These are phyloP conservation scores for Ambrosiella xylebori DNA, from an alignment of 2,329 filamentous ascomycete genomes.

Conservation along the genomic window DNA sequence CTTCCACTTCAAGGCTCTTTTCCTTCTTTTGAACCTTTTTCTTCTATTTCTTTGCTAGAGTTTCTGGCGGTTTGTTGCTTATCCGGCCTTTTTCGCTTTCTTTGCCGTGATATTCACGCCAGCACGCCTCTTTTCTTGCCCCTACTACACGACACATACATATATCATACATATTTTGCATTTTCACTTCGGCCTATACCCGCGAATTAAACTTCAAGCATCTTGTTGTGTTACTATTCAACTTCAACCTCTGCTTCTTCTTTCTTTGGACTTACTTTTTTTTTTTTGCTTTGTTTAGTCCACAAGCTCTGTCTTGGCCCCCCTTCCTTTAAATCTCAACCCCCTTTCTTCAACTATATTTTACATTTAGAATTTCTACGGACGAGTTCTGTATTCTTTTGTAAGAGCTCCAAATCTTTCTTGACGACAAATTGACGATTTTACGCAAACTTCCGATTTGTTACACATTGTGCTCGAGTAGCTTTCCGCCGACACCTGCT, in stretches of 20 bases:
- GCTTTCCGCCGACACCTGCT: too few species aligned
- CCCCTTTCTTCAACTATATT: background rate
- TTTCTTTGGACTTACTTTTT: constrained; percentile 7
- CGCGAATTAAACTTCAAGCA: constrained; percentile 14
- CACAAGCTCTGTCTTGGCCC: background rate
- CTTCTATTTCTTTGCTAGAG: constrained; percentile 9
- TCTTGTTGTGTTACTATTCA: constrained; percentile 11
- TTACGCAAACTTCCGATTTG: background rate
- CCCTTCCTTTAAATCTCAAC: constrained; percentile 1
- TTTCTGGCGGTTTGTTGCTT: constrained; percentile 11
- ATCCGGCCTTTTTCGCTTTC: constrained; percentile 8
- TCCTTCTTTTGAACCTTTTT: constrained; percentile 5
- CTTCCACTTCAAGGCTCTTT: constrained; percentile 8
- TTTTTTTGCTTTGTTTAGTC: constrained; percentile 4
- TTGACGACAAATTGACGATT: background rate
- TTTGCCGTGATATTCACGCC: constrained; percentile 2
- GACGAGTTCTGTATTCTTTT: background rate
- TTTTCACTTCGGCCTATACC: constrained; percentile 14
- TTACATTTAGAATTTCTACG: background rate
- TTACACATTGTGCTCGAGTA: too few species aligned
- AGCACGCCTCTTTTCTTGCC: constrained; percentile 3
- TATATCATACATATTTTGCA: constrained; percentile 1
- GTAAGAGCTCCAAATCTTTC: background rate
- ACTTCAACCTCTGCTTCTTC: constrained; percentile 13
- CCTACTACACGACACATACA: constrained; percentile 1